A percentile compares a stretch with the other conserved stretches of the same genome.
These are phyloP conservation scores for Colletotrichum filicis DNA, from an alignment of 2,329 filamentous ascomycete genomes.

Conservation along the genomic window DNA sequence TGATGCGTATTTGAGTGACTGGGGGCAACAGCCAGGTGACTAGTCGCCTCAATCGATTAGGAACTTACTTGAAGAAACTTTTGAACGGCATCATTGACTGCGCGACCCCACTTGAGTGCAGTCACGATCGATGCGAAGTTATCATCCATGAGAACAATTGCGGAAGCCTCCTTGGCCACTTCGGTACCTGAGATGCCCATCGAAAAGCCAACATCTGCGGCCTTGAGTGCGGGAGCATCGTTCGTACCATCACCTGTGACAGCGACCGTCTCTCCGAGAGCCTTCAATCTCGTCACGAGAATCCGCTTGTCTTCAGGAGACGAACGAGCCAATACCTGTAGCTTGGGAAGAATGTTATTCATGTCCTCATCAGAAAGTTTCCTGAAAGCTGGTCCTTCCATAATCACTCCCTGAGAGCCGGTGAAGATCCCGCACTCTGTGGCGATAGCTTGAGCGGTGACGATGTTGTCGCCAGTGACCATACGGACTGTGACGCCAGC, in stretches of 20 bases:
- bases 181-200: constrained; percentile 76
- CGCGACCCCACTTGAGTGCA: constrained; percentile 70
- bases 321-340: constrained; percentile 75
- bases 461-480: constrained; percentile 61
- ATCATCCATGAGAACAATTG: constrained; percentile 71
- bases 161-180: constrained; percentile 70
- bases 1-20: background rate
- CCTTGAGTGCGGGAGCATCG: constrained; percentile 73
- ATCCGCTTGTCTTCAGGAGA: constrained; percentile 76
- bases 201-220: constrained; percentile 75
- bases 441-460: constrained; percentile 56
- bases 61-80: constrained; percentile 68
- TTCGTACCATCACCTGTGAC: constrained; percentile 76
- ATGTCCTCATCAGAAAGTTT: constrained; percentile 60
- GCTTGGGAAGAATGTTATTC: constrained; percentile 65
- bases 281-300: constrained; percentile 71
- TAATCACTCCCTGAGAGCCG: constrained; percentile 61
- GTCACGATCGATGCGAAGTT: constrained; percentile 72
- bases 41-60: constrained; percentile 36
- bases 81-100: constrained; percentile 72
- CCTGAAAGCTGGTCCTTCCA: constrained; percentile 66
- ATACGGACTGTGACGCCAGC: constrained; percentile 76
- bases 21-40: background rate
- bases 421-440: constrained; percentile 52
- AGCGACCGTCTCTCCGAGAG: constrained; percentile 73